These are phyloP conservation scores for Pneumocystis murina DNA, from an alignment of 1,139 yeast genomes.

Conservation along the genomic window DNA sequence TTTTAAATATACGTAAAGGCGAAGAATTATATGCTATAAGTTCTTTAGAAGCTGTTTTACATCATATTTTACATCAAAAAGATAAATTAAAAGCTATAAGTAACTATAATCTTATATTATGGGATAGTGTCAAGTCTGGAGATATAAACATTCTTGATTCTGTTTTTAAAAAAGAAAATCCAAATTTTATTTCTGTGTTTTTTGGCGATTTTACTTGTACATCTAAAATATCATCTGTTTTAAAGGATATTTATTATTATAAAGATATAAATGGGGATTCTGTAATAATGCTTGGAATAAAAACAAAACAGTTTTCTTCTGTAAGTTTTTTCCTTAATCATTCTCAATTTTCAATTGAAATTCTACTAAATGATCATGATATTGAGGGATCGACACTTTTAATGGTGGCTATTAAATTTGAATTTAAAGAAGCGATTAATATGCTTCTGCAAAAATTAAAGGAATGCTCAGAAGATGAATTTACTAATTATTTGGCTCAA, in stretches of 20 bases:
- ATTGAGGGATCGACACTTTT: background rate
- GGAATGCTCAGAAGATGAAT: slow-evolving; percentile 26
- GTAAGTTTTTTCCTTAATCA: background rate
- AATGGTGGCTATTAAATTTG: background rate
- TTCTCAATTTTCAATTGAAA: background rate
- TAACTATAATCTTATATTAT: slow-evolving; percentile 35
- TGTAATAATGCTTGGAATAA: slow-evolving; percentile 24
- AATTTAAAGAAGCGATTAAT: background rate
- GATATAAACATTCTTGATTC: slow-evolving; percentile 7
- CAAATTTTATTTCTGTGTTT: slow-evolving; percentile 1
- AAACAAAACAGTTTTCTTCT: slow-evolving; percentile 3
- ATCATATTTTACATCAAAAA: slow-evolving; percentile 39
- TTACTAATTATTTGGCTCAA: slow-evolving; percentile 35
- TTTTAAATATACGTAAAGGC: slow-evolving; percentile 35
- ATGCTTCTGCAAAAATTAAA: slow-evolving; percentile 16
- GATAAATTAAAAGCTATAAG: slow-evolving; percentile 33
- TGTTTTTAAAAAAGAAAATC: slow-evolving; percentile 7
- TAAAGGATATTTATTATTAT: slow-evolving; percentile 34
- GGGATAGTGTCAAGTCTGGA: slow-evolving; percentile 34
- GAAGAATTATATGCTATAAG: slow-evolving; percentile 50
- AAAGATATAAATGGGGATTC: slow-evolving; percentile 57
- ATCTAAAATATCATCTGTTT: slow-evolving; percentile 21
- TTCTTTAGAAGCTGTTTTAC: slow-evolving; percentile 69
- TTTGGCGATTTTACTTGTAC: slow-evolving; percentile 14
- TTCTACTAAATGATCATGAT: background rate